These are phyloP conservation scores for Populus euphratica DNA, from an alignment of 345 rosid species.

Conservation along the genomic window DNA sequence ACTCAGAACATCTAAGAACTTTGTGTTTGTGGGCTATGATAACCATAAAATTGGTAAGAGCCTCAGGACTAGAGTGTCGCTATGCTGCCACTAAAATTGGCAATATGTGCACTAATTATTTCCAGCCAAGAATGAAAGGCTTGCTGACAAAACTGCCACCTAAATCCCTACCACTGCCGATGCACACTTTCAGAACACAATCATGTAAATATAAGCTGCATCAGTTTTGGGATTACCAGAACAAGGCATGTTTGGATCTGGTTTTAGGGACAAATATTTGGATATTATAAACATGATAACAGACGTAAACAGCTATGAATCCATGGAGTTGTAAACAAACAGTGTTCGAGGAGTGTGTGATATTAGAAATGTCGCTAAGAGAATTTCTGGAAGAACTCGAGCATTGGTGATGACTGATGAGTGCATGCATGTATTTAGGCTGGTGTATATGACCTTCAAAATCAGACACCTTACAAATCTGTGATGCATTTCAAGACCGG, in stretches of 20 bases:
- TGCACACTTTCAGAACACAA: background rate
- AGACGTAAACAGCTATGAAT: background rate
- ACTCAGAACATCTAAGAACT: background rate
- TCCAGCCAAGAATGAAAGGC: background rate
- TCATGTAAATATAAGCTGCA: background rate
- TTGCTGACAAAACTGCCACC: background rate
- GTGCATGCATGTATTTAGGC: background rate
- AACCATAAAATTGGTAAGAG: background rate
- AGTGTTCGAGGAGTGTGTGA: background rate
- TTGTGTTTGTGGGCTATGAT: background rate
- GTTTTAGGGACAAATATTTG: slow-evolving; percentile 1
- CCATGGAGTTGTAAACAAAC: background rate
- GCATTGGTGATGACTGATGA: background rate
- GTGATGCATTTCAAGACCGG: background rate
- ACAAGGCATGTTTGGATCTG: background rate
- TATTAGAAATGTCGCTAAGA: background rate
- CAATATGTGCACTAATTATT: background rate
- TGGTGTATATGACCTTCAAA: background rate
- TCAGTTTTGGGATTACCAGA: background rate
- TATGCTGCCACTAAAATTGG: background rate
- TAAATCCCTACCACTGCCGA: background rate
- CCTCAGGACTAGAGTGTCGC: background rate
- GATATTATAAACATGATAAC: background rate
- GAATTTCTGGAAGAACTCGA: background rate
- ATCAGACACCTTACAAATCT: background rate